Evolutionary conservation across 2,329 filamentous ascomycete species (phyloP).

Genomic region (Gaeumannomyces sp.): DNA sequence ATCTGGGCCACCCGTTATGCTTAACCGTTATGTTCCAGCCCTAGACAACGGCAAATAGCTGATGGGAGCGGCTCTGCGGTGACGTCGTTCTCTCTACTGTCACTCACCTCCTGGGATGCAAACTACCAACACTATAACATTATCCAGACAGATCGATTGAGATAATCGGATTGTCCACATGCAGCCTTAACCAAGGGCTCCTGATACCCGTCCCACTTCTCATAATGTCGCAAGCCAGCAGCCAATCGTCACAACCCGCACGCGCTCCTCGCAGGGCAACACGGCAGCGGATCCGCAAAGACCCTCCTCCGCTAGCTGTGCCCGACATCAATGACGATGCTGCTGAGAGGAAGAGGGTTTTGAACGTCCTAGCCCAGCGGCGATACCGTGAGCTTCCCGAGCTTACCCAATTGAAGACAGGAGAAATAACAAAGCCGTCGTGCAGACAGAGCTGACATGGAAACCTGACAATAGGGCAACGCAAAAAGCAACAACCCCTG

Average conservation of each 20-base stretch:
- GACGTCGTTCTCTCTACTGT: too few relatives aligned
- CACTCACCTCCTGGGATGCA: too few relatives aligned
- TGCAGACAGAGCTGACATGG: too few relatives aligned
- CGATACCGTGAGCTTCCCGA: conserved; percentile 37
- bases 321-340: conserved; percentile 45
- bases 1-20: too few relatives aligned
- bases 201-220: background rate
- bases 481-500: too few relatives aligned
- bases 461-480: too few relatives aligned
- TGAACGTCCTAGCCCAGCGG: conserved; percentile 49
- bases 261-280: conserved; percentile 16
- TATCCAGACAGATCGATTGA: background rate
- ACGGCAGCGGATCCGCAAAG: conserved; percentile 34
- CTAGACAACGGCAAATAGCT: too few relatives aligned
- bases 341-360: conserved; percentile 44
- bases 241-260: conserved; percentile 6
- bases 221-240: background rate
- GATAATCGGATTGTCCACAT: background rate
- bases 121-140: too few relatives aligned
- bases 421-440: too few relatives aligned
- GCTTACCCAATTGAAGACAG: too few relatives aligned
- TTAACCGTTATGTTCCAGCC: too few relatives aligned
- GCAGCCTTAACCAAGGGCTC: background rate
- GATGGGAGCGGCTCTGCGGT: too few relatives aligned
- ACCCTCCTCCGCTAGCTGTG: conserved; percentile 33